Evolutionary conservation across 78 protist species (phyloP).

Genomic region (Tieghemostelium lacteum): DNA sequence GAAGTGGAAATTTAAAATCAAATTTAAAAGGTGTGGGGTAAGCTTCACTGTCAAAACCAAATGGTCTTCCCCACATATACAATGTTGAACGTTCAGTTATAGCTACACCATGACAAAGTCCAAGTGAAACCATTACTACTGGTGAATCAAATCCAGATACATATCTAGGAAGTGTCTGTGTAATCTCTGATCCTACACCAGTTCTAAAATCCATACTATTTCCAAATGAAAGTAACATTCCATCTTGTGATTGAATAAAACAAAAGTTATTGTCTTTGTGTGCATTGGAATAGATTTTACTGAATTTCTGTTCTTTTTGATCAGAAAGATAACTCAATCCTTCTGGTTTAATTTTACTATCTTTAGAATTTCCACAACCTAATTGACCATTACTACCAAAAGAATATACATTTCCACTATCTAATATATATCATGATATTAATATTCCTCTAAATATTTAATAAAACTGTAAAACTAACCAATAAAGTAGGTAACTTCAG

Average conservation of each 20-base stretch:
- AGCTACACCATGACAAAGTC: constrained; percentile 7
- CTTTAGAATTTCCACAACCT: background rate
- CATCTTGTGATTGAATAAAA: constrained; percentile 12
- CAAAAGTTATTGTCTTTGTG: constrained; percentile 19
- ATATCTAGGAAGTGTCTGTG: background rate
- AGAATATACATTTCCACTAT: background rate
- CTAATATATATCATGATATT: background rate
- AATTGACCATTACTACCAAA: background rate
- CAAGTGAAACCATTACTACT: background rate
- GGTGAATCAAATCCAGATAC: constrained; percentile 37
- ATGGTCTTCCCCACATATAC: constrained; percentile 33
- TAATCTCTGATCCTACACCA: constrained; percentile 29
- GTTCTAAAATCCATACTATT: constrained; percentile 19
- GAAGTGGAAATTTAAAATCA: background rate
- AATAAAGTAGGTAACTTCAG: background rate
- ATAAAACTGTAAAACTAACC: background rate
- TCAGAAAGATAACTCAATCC: background rate
- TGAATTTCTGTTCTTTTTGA: background rate
- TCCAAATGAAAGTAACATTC: constrained; percentile 5
- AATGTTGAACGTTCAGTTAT: background rate
- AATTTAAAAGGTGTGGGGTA: background rate
- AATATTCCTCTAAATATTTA: background rate
- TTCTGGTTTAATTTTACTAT: background rate
- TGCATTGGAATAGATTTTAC: background rate
- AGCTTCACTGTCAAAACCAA: constrained; percentile 11